Conservation (phyloP, 2,329 filamentous ascomycete species). For the Diaporthe humulicola region DNA sequence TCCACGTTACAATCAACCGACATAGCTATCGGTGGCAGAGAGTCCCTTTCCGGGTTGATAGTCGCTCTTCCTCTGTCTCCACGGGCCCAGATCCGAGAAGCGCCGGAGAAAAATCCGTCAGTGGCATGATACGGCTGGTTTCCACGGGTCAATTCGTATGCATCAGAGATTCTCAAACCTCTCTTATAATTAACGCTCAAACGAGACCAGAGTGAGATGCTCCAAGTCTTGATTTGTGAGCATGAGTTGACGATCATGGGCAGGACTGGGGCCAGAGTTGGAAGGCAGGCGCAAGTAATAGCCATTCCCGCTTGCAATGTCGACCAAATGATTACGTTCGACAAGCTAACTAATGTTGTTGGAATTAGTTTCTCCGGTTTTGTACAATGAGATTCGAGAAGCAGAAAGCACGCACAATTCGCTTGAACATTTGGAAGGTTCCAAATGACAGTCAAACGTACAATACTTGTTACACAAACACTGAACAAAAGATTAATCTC, state of each 20-base stretch:
- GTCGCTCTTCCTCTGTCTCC: neutral
- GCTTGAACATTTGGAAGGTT: neutral
- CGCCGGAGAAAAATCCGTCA: neutral
- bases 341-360: neutral
- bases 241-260: neutral
- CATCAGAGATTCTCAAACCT: neutral
- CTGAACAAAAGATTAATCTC: neutral
- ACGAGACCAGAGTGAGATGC: neutral
- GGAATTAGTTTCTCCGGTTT: neutral
- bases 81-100: neutral
- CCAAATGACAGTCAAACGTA: neutral
- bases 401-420: neutral
- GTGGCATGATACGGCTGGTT: neutral
- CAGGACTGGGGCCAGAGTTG: neutral
- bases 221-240: neutral
- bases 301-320: neutral
- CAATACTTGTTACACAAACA: conserved; percentile 1
- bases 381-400: neutral
- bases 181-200: neutral
- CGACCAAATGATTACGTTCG: neutral
- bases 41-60: neutral
- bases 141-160: neutral
- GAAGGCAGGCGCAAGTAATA: neutral
- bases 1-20: neutral
- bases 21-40: neutral